Conservation (phyloP, 2,329 filamentous ascomycete genomes). For the Claviceps humidiphila region DNA sequence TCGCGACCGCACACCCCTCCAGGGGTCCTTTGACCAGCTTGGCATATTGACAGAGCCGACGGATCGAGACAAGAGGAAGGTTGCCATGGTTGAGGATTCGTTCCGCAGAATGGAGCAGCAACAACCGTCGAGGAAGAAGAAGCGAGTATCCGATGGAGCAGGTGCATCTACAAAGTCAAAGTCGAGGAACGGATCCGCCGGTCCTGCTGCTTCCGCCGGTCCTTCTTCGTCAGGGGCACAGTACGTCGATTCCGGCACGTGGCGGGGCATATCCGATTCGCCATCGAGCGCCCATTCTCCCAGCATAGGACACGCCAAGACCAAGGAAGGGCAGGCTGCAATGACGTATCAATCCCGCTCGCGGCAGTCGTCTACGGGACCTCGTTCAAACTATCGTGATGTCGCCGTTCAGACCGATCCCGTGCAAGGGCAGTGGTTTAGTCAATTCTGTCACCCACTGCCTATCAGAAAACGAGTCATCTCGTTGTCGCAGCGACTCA, state of each 20-base stretch:
- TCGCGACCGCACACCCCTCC: slow-evolving; percentile 49
- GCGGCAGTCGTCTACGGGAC: slow-evolving; percentile 25
- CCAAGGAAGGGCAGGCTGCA: slow-evolving; percentile 19
- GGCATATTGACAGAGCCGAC: slow-evolving; percentile 51
- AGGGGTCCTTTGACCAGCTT: slow-evolving; percentile 46
- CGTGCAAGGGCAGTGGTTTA: slow-evolving; percentile 40
- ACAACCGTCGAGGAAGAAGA: slow-evolving; percentile 46
- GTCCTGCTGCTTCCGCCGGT: slow-evolving; percentile 17
- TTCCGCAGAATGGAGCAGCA: slow-evolving; percentile 51
- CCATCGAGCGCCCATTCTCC: slow-evolving; percentile 31
- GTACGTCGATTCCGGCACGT: slow-evolving; percentile 41
- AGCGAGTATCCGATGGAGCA: slow-evolving; percentile 44
- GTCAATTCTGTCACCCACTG: slow-evolving; percentile 20
- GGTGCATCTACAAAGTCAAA: slow-evolving; percentile 24
- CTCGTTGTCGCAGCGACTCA: slow-evolving; percentile 37
- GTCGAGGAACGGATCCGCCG: slow-evolving; percentile 23
- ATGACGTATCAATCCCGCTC: slow-evolving; percentile 12
- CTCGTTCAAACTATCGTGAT: slow-evolving; percentile 34
- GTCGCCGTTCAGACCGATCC: slow-evolving; percentile 41
- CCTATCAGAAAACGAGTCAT: slow-evolving; percentile 35
- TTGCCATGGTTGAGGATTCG: slow-evolving; percentile 51
- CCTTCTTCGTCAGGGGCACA: slow-evolving; percentile 8
- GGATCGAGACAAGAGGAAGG: slow-evolving; percentile 53
- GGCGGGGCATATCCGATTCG: slow-evolving; percentile 39
- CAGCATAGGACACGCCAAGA: slow-evolving; percentile 13